Percentiles rank a stretch among this genome's conserved stretches.
Conservation (phyloP, 1,139 yeast genomes). For the Candida albicans region DNA sequence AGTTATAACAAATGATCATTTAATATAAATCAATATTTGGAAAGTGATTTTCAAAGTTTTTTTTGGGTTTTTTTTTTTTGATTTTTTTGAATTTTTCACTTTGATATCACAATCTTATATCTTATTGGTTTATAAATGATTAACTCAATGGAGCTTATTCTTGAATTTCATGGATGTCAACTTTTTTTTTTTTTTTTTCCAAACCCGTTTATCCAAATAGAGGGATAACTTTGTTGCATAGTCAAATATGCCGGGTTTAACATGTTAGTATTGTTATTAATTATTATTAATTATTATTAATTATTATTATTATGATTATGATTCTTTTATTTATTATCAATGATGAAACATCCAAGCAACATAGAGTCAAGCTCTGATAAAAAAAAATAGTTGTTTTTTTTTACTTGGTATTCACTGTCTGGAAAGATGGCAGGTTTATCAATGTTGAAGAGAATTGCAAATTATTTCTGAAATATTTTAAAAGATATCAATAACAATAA, state of each 20-base stretch:
- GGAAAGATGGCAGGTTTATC: conserved; percentile 47
- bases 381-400: too few species aligned
- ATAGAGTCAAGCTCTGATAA: conserved; percentile 98
- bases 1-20: conserved; percentile 77
- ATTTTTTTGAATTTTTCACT: neutral
- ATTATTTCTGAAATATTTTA: conserved; percentile 27
- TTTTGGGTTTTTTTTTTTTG: conserved; percentile 2
- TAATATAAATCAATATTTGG: too few species aligned
- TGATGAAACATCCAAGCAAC: conserved; percentile 83
- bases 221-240: conserved; percentile 38
- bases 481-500: neutral
- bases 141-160: conserved; percentile 96
- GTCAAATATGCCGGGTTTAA: conserved; percentile 71
- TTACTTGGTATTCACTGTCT: conserved; percentile 46
- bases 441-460: conserved; percentile 42
- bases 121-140: too few species aligned
- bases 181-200: conserved; percentile 17
- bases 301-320: neutral
- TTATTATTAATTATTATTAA: neutral
- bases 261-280: conserved; percentile 3
- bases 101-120: too few species aligned
- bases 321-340: conserved; percentile 24
- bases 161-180: conserved; percentile 58
- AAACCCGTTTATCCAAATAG: conserved; percentile 26
- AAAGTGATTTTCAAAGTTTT: too few species aligned